Evolutionary conservation across 768 basidiomycete genomes (phyloP).

Genomic region (Pisolithus orientalis): DNA sequence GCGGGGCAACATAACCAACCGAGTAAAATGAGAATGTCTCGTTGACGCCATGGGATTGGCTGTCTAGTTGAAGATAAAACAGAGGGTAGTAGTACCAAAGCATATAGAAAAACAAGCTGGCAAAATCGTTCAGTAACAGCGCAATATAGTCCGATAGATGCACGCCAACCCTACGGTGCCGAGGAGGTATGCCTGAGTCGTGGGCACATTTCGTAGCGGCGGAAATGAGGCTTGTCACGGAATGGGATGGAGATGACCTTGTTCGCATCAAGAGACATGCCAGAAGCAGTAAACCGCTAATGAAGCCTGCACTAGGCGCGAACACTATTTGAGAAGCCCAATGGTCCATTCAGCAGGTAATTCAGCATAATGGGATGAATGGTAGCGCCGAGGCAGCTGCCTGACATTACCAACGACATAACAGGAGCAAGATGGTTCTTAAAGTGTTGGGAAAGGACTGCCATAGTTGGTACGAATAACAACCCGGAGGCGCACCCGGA

Average conservation of each 20-base stretch:
- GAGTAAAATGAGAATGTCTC: slow-evolving; percentile 30
- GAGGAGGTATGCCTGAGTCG: too few relatives aligned
- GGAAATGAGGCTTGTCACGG: too few relatives aligned
- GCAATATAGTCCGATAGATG: too few relatives aligned
- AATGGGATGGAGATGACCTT: too few relatives aligned
- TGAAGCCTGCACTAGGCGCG: slow-evolving; percentile 41
- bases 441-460: slow-evolving; percentile 43
- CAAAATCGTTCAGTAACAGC: too few relatives aligned
- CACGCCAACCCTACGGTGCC: too few relatives aligned
- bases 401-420: slow-evolving; percentile 37
- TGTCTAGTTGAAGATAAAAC: slow-evolving; percentile 55
- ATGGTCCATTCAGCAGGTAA: slow-evolving; percentile 10
- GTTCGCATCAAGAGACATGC: slow-evolving; percentile 31
- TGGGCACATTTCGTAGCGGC: too few relatives aligned
- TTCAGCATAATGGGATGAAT: slow-evolving; percentile 29
- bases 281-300: slow-evolving; percentile 29
- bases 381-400: slow-evolving; percentile 27
- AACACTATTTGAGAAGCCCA: slow-evolving; percentile 43
- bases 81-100: slow-evolving; percentile 48
- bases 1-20: slow-evolving; percentile 27
- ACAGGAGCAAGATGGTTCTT: slow-evolving; percentile 32
- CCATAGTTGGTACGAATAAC: slow-evolving; percentile 38
- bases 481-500: slow-evolving; percentile 42
- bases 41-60: slow-evolving; percentile 41
- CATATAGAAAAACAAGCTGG: slow-evolving; percentile 26